A percentile compares a stretch with the other conserved stretches of the same genome.
Evolutionary conservation across 2,329 filamentous ascomycete species (phyloP).

Genomic region (Alternaria gansuensis): DNA sequence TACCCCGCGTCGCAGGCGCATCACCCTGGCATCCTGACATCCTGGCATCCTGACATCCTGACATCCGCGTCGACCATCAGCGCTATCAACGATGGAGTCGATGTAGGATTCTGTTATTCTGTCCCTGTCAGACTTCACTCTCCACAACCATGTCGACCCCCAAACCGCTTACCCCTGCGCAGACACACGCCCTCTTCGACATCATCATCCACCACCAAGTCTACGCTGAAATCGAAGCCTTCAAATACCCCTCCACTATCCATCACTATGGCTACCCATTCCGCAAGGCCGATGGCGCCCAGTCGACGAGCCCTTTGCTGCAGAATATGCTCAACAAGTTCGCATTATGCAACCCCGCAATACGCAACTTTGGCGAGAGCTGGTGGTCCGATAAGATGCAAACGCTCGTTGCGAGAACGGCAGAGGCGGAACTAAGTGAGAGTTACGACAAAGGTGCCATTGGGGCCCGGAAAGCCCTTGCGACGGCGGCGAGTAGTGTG

Average conservation of each 20-base stretch:
- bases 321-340: slow-evolving; percentile 73
- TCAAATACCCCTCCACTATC: slow-evolving; percentile 72
- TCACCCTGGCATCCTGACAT: too few relatives aligned
- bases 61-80: slow-evolving; percentile 17
- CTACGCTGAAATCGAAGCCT: slow-evolving; percentile 73
- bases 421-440: slow-evolving; percentile 75
- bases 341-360: slow-evolving; percentile 70
- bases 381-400: slow-evolving; percentile 56
- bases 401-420: slow-evolving; percentile 57
- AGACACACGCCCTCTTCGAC: slow-evolving; percentile 63
- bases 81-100: slow-evolving; percentile 10
- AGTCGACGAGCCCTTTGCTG: slow-evolving; percentile 69
- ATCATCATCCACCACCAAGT: slow-evolving; percentile 64
- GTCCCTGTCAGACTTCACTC: slow-evolving; percentile 6
- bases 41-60: too few relatives aligned
- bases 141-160: slow-evolving; percentile 27
- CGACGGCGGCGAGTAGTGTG: slow-evolving; percentile 74
- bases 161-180: slow-evolving; percentile 54
- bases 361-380: slow-evolving; percentile 66
- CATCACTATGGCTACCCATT: slow-evolving; percentile 76
- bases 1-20: slow-evolving; percentile 23
- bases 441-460: slow-evolving; percentile 82
- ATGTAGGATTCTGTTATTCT: slow-evolving; percentile 1
- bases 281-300: slow-evolving; percentile 55
- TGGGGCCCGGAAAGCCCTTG: slow-evolving; percentile 76